Base-by-base conservation (phyloP, 495 filamentous ascomycete genomes). In the Penicillium crystallinum region DNA sequence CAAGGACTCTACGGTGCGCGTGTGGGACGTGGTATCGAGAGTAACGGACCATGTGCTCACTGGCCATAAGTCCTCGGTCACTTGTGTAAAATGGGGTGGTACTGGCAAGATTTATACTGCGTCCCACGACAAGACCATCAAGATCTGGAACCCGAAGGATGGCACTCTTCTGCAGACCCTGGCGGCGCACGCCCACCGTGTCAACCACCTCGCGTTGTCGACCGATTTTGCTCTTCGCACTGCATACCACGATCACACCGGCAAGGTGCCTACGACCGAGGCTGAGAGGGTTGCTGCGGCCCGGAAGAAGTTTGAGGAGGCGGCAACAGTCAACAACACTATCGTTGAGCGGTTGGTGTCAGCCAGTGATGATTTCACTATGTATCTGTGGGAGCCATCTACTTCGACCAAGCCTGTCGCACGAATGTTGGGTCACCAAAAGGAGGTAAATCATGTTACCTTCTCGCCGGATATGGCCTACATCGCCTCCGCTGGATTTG, bases 81-180 rank as follows among this genome's bases (percentile, higher is more conserved):
- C 85, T 29, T 97, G 90, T 64, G 91, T 97, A 21, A 85, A 86
- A 63, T 99, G 95, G 95, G 95, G 95, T 31, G 95, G 95, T 1
- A 87, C 80, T 0, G 90, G 90, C 4, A 76, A 82, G 48, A 89
- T 99, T 43, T 96, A 95, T 68, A 90, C 87, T 8, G 78, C 84
- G 27, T 91, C 88, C n/a, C 90, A 96, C 63, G 95, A 99, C 69
- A 91, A 91, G 72, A 88, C 88, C 4, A 81, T 99, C 54, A 93
- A 93, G 54, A 82, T 96, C 8, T 99, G 95, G 92, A 84, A 91
- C 59, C 79, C 89, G 7, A 75, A 79, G 19, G 82, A 84, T 47
- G 91, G 91, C 6, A 89, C 86, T 0, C 72, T 97, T 14, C 75
- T 88, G 35, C 86, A 95, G 65, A 89, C 82, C 1, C 72, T 97